Evolutionary conservation across 306 rosid species (phyloP).

Genomic region (Cyamopsis tetragonoloba): DNA sequence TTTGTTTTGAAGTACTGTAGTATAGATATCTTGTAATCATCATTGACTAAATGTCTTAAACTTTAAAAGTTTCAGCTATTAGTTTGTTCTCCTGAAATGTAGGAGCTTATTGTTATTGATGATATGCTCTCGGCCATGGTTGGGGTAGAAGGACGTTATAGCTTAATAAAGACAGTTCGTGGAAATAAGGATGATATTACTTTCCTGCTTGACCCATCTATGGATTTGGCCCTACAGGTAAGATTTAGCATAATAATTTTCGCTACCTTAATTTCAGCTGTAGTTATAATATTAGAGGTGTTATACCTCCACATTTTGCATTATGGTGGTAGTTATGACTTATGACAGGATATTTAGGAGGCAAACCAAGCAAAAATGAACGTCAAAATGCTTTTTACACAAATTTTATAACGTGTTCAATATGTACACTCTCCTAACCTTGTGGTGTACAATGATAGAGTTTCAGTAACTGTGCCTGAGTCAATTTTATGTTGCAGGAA

Average conservation of each 20-base stretch:
- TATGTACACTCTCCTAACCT: not conserved
- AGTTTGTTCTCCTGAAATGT: slow-evolving; percentile 25
- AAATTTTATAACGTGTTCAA: not conserved
- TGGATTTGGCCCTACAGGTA: slow-evolving; percentile 98
- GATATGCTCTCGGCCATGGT: slow-evolving; percentile 84
- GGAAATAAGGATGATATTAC: slow-evolving; percentile 56
- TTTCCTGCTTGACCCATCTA: slow-evolving; percentile 75
- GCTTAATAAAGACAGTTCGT: slow-evolving; percentile 58
- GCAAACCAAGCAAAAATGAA: not conserved
- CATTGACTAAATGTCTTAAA: not conserved
- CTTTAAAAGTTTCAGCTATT: not conserved
- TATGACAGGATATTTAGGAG: not conserved
- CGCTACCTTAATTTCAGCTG: not conserved
- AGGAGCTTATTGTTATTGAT: slow-evolving; percentile 96
- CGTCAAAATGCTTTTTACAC: not conserved
- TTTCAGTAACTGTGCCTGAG: slow-evolving; percentile 23
- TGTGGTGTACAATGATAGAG: not conserved
- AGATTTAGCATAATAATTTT: slow-evolving; percentile 12
- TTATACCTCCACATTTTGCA: slow-evolving; percentile 12
- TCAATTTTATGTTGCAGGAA: slow-evolving; percentile 54
- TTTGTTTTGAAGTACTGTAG: not conserved
- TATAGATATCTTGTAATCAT: not conserved
- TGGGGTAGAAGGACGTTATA: slow-evolving; percentile 84
- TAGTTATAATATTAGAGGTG: slow-evolving; percentile 9
- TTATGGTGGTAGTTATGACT: not conserved